Evolutionary conservation across 2,329 filamentous ascomycete species (phyloP).

Genomic region (Dissoconium aciculare): DNA sequence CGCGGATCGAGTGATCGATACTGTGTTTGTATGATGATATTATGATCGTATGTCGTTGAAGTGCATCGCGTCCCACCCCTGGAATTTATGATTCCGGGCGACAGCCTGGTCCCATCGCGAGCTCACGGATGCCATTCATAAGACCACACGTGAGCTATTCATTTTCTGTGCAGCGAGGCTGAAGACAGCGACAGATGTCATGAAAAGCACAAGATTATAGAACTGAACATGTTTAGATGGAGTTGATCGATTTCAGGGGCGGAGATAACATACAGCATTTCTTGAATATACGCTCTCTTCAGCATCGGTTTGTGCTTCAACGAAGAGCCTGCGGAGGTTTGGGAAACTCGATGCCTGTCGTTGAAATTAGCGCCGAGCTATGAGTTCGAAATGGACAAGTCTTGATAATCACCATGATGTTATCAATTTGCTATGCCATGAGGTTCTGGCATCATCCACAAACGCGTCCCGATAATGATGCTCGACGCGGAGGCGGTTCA

Average conservation of each 20-base stretch:
- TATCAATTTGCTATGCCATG: background rate
- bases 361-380: too few species aligned
- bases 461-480: too few species aligned
- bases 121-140: too few species aligned
- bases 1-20: too few species aligned
- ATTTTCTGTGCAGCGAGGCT: slow-evolving; percentile 84
- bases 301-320: slow-evolving; percentile 79
- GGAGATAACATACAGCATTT: slow-evolving; percentile 69
- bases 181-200: slow-evolving; percentile 90
- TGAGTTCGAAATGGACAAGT: background rate
- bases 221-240: slow-evolving; percentile 54
- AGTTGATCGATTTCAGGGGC: background rate
- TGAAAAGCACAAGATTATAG: slow-evolving; percentile 92
- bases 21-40: too few species aligned
- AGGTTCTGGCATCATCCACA: too few species aligned
- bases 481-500: too few species aligned
- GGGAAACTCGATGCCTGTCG: slow-evolving; percentile 63
- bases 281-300: slow-evolving; percentile 91
- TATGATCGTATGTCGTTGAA: too few species aligned
- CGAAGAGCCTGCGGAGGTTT: slow-evolving; percentile 89
- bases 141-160: too few species aligned
- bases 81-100: too few species aligned
- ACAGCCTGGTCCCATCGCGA: too few species aligned
- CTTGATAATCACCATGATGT: background rate
- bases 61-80: too few species aligned